Base-by-base conservation (phyloP, 805 yeast species). In the Candida insectalens region DNA sequence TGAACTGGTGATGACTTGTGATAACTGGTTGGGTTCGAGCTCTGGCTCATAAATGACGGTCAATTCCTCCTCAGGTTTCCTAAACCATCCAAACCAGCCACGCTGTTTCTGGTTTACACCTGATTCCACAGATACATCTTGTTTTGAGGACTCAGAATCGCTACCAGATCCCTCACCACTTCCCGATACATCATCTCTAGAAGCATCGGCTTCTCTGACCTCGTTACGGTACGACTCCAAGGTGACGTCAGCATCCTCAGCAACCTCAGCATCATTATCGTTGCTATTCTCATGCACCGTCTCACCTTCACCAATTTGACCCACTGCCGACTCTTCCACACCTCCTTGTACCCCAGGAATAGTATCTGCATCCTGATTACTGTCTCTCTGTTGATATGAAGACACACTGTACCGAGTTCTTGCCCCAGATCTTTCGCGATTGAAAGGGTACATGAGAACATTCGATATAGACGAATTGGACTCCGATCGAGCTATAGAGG, bases 201-300 rank as follows among this genome's bases (percentile, higher is more conserved):
- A 19, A 9, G 16, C 5, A 16, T 23, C 30, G n/a, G 15, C 6
- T 29, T 21, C 28, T 28, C 30, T 42, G 12, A 49, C 27, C 29
- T 48, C 47, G 14, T 36, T 43, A 22, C 54, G 39, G 29, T 49
- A 49, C 28, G 49, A 50, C 33, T 49, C 49, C 19, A 50, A 38
- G 3, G 55, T 49, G 4, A 47, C 15, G 22, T 44, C 52, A 3
- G 13, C 20, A 10, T 30, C 18, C 12, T 16, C 37, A 19, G 13
- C 20, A 12, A 6, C 14, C 19, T 30, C 20, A 6, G 13, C 12
- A 13, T 14, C 27, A 16, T 21, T 23, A n/a, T 5, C 27, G 12
- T 12, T 21, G 12, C 23, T 21, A 21, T 12, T 21, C 7, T 12
- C 23, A 21, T 21, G 10, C 7, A 8, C 23, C 7, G 7, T 21